Conservation (phyloP, 176 grass and related monocot species). For the Hsuehochloa calcarea region DNA sequence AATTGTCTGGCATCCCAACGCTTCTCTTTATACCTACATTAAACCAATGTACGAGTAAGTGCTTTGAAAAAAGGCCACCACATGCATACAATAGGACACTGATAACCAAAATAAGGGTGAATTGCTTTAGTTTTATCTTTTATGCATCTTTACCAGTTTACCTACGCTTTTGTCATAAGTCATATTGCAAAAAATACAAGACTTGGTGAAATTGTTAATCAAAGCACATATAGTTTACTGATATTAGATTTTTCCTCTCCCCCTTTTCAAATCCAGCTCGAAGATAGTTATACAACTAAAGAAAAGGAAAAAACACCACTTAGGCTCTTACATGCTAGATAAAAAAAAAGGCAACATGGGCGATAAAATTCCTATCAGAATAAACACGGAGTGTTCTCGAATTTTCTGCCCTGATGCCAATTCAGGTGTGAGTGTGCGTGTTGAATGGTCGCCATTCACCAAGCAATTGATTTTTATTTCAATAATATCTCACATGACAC, state of each 20-base stretch:
- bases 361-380: background rate
- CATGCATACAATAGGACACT: background rate
- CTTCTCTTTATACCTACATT: constrained; percentile 78
- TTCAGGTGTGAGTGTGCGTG: background rate
- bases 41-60: constrained; percentile 4
- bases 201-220: background rate
- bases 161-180: background rate
- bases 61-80: background rate
- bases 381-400: background rate
- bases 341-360: background rate
- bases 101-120: background rate
- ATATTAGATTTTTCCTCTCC: background rate
- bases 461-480: constrained; percentile 12
- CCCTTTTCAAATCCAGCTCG: background rate
- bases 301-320: constrained; percentile 7
- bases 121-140: background rate
- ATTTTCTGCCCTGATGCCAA: background rate
- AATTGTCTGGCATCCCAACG: constrained; percentile 86
- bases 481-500: background rate
- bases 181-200: background rate
- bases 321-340: background rate
- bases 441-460: background rate
- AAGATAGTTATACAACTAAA: background rate
- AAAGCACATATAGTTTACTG: background rate
- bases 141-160: background rate